Conservation (phyloP, 805 yeast species). For the Sugiyamaella americana region DNA sequence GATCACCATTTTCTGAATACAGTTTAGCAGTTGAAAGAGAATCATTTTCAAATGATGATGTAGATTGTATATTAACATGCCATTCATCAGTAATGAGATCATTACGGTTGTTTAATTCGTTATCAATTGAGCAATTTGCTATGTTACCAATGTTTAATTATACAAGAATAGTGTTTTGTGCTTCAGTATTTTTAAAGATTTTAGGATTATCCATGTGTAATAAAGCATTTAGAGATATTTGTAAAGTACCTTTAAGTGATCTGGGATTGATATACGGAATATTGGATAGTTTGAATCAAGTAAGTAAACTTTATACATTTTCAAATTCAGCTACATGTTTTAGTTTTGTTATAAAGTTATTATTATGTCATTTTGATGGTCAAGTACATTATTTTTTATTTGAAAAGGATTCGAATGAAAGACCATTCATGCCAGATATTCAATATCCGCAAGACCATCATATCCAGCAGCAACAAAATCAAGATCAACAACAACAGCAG, state of each 20-base stretch:
- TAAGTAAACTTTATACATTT: slow-evolving; percentile 25
- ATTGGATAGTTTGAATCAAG: slow-evolving; percentile 18
- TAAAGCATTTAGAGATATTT: slow-evolving; percentile 23
- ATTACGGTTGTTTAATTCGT: slow-evolving; percentile 18
- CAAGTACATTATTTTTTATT: slow-evolving; percentile 12
- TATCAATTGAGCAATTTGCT: slow-evolving; percentile 42
- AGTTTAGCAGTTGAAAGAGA: slow-evolving; percentile 24
- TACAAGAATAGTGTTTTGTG: slow-evolving; percentile 26
- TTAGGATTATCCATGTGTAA: slow-evolving; percentile 28
- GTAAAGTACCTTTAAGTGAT: slow-evolving; percentile 21
- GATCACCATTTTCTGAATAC: slow-evolving; percentile 34
- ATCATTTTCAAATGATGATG: slow-evolving; percentile 23
- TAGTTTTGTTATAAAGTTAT: slow-evolving; percentile 28
- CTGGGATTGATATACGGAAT: slow-evolving; percentile 20
- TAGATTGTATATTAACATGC: slow-evolving; percentile 26
- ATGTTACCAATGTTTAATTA: slow-evolving; percentile 41
- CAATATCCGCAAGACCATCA: background rate
- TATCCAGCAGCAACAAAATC: background rate
- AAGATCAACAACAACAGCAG: background rate
- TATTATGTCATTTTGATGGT: slow-evolving; percentile 30
- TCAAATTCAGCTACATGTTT: slow-evolving; percentile 26
- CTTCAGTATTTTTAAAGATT: slow-evolving; percentile 29
- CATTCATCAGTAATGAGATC: slow-evolving; percentile 20
- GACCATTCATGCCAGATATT: background rate
- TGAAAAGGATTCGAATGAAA: slow-evolving; percentile 1